These are phyloP conservation scores for Yamadazyma laniorum DNA, from an alignment of 805 yeast species.

Conservation along the genomic window DNA sequence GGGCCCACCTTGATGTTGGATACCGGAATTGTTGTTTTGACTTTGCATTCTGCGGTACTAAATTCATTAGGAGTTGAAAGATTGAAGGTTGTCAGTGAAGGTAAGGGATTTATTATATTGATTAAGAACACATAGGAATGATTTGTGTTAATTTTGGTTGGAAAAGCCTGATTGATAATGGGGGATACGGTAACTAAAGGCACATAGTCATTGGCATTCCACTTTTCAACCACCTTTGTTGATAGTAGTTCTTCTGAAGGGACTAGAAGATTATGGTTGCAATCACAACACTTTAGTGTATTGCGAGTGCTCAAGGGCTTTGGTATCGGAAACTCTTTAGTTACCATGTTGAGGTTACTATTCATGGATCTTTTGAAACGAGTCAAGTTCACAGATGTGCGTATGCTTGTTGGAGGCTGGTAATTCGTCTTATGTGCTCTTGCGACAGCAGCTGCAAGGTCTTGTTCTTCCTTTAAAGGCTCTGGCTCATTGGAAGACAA, in stretches of 20 bases:
- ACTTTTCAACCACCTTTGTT: conserved; percentile 29
- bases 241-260: conserved; percentile 28
- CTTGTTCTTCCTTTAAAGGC: background rate
- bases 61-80: conserved; percentile 23
- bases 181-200: conserved; percentile 28
- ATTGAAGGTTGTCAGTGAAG: conserved; percentile 18
- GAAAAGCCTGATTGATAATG: conserved; percentile 6
- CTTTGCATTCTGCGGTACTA: conserved; percentile 5
- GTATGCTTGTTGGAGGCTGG: background rate
- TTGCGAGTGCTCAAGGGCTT: conserved; percentile 24
- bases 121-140: conserved; percentile 19
- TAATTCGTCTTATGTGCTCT: background rate
- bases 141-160: background rate
- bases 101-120: conserved; percentile 32
- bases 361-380: background rate
- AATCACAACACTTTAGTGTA: conserved; percentile 26
- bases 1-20: conserved; percentile 22
- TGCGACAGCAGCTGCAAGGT: background rate
- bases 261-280: conserved; percentile 24
- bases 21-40: conserved; percentile 25
- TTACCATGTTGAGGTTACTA: background rate
- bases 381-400: no score
- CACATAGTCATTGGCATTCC: conserved; percentile 33
- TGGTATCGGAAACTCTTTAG: conserved; percentile 24
- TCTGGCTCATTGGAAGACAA: conserved; percentile 4